Conservation (phyloP, 2,329 filamentous ascomycete genomes). For the Scedosporium apiospermum region DNA sequence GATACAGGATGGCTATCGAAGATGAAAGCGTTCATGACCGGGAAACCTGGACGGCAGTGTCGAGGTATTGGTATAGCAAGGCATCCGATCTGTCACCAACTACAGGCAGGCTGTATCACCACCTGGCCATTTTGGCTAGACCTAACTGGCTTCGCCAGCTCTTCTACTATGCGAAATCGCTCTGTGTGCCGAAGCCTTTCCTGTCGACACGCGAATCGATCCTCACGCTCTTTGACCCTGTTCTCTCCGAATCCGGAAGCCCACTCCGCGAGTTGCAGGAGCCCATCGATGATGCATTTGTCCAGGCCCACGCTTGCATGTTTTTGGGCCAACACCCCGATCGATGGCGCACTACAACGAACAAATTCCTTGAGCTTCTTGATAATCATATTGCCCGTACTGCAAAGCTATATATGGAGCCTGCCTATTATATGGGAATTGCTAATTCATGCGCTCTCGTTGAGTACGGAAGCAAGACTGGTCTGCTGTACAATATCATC, state of each 20-base stretch:
- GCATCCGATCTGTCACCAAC: constrained; percentile 68
- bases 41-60: constrained; percentile 74
- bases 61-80: constrained; percentile 74
- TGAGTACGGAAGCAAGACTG: constrained; percentile 1
- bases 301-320: constrained; percentile 54
- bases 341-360: constrained; percentile 31
- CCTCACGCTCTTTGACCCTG: constrained; percentile 56
- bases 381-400: constrained; percentile 46
- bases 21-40: constrained; percentile 66
- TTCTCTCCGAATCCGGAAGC: constrained; percentile 31
- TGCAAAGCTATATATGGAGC: constrained; percentile 41
- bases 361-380: constrained; percentile 43
- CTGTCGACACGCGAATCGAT: constrained; percentile 59
- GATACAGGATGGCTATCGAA: constrained; percentile 86
- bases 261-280: constrained; percentile 19
- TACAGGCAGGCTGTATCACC: constrained; percentile 76
- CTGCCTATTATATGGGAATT: constrained; percentile 39
- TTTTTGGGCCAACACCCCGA: constrained; percentile 44
- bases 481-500: not conserved
- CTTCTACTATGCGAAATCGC: constrained; percentile 61
- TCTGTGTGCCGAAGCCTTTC: constrained; percentile 61
- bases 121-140: constrained; percentile 69
- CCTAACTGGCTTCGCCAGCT: constrained; percentile 63
- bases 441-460: constrained; percentile 1
- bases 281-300: constrained; percentile 47